Evolutionary conservation across 768 basidiomycete species (phyloP).

Genomic region (Termitomyces sp.): DNA sequence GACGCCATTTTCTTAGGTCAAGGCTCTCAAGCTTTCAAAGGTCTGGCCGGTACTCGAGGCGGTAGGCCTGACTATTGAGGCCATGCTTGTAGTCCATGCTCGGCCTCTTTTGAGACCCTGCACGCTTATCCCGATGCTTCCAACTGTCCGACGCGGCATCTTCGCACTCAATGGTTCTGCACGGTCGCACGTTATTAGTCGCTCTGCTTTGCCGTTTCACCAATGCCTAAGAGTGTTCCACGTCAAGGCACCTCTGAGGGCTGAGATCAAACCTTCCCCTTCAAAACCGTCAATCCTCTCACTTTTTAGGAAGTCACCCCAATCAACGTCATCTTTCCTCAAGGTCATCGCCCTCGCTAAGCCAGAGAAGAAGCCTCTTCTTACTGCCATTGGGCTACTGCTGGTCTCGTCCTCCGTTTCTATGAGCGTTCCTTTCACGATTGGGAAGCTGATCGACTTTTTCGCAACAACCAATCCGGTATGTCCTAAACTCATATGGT

Average conservation of each 20-base stretch:
- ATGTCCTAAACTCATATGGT: constrained; percentile 20
- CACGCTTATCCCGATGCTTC: constrained; percentile 2
- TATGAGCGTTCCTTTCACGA: constrained; percentile 89
- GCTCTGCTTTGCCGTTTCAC: neutral
- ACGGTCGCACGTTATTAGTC: neutral
- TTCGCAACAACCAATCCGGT: constrained; percentile 76
- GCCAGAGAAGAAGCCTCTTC: constrained; percentile 75
- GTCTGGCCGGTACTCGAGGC: constrained; percentile 5
- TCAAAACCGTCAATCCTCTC: constrained; percentile 18
- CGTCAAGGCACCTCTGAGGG: constrained; percentile 3
- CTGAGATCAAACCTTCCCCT: constrained; percentile 1
- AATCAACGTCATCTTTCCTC: constrained; percentile 57
- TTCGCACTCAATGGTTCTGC: neutral
- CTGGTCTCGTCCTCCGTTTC: constrained; percentile 87
- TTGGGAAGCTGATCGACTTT: constrained; percentile 92
- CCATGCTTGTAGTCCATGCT: constrained; percentile 12
- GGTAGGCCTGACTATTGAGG: neutral
- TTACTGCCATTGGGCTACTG: constrained; percentile 73
- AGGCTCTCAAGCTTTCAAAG: constrained; percentile 7
- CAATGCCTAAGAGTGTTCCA: constrained; percentile 6
- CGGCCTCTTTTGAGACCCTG: constrained; percentile 11
- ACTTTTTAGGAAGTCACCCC: constrained; percentile 28
- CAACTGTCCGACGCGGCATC: neutral
- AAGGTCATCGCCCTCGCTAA: constrained; percentile 76
- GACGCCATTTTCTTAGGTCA: neutral